Conservation (phyloP, 805 yeast species). For the Tetrapisispora namnaoensis region DNA sequence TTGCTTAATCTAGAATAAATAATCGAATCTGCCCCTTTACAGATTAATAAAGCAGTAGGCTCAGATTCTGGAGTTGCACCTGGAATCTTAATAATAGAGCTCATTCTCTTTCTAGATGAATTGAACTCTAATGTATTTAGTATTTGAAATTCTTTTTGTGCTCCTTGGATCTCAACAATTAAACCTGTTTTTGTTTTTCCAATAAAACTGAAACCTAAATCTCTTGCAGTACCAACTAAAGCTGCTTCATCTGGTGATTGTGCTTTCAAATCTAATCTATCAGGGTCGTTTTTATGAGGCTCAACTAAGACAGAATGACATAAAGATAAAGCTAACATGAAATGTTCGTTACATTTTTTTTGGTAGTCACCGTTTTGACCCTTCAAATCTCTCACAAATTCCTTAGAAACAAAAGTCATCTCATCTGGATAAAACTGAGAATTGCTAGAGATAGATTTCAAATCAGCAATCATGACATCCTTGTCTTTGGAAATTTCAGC, state of each 20-base stretch:
- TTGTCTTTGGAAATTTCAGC: conserved; percentile 48
- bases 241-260: conserved; percentile 90
- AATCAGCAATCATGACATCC: conserved; percentile 43
- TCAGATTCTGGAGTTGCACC: conserved; percentile 34
- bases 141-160: conserved; percentile 58
- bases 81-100: conserved; percentile 68
- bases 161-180: conserved; percentile 60
- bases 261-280: conserved; percentile 51
- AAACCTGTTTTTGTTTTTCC: conserved; percentile 61
- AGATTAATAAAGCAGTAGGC: conserved; percentile 54
- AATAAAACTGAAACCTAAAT: conserved; percentile 59
- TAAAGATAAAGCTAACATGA: conserved; percentile 65
- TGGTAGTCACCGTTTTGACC: conserved; percentile 41
- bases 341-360: conserved; percentile 54
- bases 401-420: conserved; percentile 59
- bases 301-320: conserved; percentile 76
- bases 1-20: conserved; percentile 56
- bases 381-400: conserved; percentile 49
- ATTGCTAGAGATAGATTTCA: conserved; percentile 32
- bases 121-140: conserved; percentile 68
- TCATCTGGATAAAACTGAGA: conserved; percentile 45
- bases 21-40: conserved; percentile 82
- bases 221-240: conserved; percentile 71
- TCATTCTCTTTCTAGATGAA: conserved; percentile 81
- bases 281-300: conserved; percentile 50